Conservation (phyloP, 257 asterid species). For the Misopates orontium region DNA sequence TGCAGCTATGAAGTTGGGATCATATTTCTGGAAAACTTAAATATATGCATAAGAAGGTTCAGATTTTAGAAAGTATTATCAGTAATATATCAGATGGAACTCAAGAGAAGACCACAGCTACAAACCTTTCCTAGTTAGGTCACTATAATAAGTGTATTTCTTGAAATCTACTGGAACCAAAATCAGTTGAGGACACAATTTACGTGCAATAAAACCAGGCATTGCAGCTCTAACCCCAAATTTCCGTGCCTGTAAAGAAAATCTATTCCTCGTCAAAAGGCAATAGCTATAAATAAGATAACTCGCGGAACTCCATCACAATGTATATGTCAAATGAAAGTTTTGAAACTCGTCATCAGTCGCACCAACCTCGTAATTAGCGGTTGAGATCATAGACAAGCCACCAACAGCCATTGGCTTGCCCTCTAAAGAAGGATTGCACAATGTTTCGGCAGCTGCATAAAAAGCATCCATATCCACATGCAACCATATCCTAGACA, state of each 20-base stretch:
- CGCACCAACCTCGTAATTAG: constrained; percentile 86
- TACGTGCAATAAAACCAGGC: constrained; percentile 98
- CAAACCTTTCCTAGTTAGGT: constrained; percentile 82
- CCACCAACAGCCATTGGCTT: constrained; percentile 98
- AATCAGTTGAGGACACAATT: constrained; percentile 77
- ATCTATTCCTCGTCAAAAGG: constrained; percentile 22
- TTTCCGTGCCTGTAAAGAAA: constrained; percentile 76
- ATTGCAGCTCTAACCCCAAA: constrained; percentile 98
- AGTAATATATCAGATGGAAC: neutral
- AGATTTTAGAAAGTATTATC: neutral
- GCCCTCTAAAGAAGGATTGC: constrained; percentile 69
- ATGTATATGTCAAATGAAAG: constrained; percentile 11
- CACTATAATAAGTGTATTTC: constrained; percentile 80
- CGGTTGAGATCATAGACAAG: constrained; percentile 95
- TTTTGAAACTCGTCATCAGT: constrained; percentile 6
- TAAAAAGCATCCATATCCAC: constrained; percentile 99
- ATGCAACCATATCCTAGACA: constrained; percentile 88
- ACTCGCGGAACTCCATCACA: neutral
- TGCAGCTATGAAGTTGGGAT: constrained; percentile 75
- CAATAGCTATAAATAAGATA: neutral
- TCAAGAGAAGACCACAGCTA: constrained; percentile 22
- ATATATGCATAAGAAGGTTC: constrained; percentile 25
- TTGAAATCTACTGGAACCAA: constrained; percentile 82
- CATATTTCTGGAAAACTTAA: constrained; percentile 76
- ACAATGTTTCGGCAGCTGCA: constrained; percentile 88